phyloP scores from a whole-genome alignment of 2,329 filamentous ascomycete species.

The Ophiognomonia clavigignenti-juglandacearum region DNA sequence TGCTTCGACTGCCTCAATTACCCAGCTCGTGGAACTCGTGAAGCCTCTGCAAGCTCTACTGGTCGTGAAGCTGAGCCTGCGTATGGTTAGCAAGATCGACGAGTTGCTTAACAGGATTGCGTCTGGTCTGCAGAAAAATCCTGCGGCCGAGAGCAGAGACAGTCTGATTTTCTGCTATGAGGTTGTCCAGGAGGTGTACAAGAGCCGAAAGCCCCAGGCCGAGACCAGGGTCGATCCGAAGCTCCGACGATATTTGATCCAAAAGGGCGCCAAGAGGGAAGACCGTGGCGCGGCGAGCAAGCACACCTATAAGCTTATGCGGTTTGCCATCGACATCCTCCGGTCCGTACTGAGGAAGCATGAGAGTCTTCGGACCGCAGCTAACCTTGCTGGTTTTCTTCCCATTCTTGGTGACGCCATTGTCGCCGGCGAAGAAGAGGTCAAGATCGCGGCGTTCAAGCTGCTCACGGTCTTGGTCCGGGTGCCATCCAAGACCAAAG shows the following conservation, averaged over 20 bases:
- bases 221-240: slow-evolving; percentile 56
- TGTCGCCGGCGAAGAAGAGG: slow-evolving; percentile 81
- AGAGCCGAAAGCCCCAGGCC: slow-evolving; percentile 47
- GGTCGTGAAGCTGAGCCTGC: slow-evolving; percentile 76
- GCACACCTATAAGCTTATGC: slow-evolving; percentile 80
- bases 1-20: slow-evolving; percentile 74
- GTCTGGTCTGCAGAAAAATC: slow-evolving; percentile 77
- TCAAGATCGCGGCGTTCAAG: slow-evolving; percentile 82
- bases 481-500: slow-evolving; percentile 70
- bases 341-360: slow-evolving; percentile 83
- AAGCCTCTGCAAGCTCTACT: slow-evolving; percentile 74
- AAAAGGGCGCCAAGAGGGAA: slow-evolving; percentile 71
- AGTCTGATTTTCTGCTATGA: slow-evolving; percentile 94
- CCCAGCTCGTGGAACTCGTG: slow-evolving; percentile 68
- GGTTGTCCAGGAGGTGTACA: slow-evolving; percentile 82
- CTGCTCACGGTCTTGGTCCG: slow-evolving; percentile 82
- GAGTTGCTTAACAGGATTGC: slow-evolving; percentile 80
- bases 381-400: slow-evolving; percentile 79
- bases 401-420: slow-evolving; percentile 86
- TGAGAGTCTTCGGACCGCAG: slow-evolving; percentile 70
- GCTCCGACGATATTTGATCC: slow-evolving; percentile 71
- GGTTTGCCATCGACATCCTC: slow-evolving; percentile 83
- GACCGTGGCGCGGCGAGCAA: slow-evolving; percentile 69
- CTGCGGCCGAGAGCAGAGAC: slow-evolving; percentile 71
- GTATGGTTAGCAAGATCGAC: slow-evolving; percentile 84